Evolutionary conservation across 2,329 filamentous ascomycete genomes (phyloP).

Genomic region (Torrubiellomyces zombiae): DNA sequence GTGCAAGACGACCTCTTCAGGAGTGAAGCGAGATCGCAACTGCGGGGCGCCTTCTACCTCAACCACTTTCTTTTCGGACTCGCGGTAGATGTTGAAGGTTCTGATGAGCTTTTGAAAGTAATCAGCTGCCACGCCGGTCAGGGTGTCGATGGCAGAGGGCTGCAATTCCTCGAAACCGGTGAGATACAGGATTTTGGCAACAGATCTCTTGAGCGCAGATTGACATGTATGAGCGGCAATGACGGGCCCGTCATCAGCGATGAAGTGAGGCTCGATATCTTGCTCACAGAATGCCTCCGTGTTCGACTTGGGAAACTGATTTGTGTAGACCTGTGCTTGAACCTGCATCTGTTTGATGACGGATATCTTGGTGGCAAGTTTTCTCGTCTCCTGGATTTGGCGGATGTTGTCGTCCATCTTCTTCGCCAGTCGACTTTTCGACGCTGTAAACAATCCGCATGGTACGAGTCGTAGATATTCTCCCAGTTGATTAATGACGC

Average conservation of each 20-base stretch:
- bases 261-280: constrained; percentile 77
- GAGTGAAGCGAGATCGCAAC: constrained; percentile 51
- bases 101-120: constrained; percentile 75
- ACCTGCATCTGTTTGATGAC: constrained; percentile 99
- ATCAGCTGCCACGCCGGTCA: constrained; percentile 77
- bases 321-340: constrained; percentile 92
- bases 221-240: constrained; percentile 73
- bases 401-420: constrained; percentile 83
- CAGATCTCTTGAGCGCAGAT: constrained; percentile 71
- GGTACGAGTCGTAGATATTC: constrained; percentile 69
- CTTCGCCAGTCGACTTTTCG: constrained; percentile 54
- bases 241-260: constrained; percentile 74
- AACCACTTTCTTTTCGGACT: constrained; percentile 59
- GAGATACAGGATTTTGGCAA: constrained; percentile 90
- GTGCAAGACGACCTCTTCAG: constrained; percentile 77
- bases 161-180: constrained; percentile 95
- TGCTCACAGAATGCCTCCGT: constrained; percentile 74
- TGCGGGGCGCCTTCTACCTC: constrained; percentile 23
- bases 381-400: constrained; percentile 93
- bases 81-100: constrained; percentile 67
- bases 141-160: constrained; percentile 76
- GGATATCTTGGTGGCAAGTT: constrained; percentile 87
- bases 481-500: constrained; percentile 75
- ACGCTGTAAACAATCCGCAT: constrained; percentile 56
- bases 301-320: constrained; percentile 95